A percentile compares a stretch with the other conserved stretches of the same genome.
These are phyloP conservation scores for Citeromyces nyonsensis DNA, from an alignment of 805 yeast species.

Conservation along the genomic window DNA sequence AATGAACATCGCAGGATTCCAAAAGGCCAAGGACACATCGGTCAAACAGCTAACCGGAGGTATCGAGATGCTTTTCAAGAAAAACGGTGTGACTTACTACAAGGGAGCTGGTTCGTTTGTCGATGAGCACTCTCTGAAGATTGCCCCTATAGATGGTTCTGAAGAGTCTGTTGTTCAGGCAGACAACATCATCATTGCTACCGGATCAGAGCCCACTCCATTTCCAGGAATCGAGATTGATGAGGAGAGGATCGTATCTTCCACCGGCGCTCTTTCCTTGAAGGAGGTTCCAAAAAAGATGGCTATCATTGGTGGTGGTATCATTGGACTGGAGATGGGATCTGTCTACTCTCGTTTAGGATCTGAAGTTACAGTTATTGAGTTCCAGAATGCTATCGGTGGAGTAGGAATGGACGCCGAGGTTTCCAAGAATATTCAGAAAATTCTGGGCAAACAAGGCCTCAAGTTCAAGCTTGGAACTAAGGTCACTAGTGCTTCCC, in stretches of 20 bases:
- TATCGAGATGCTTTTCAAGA: constrained; percentile 87
- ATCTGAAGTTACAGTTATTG: constrained; percentile 86
- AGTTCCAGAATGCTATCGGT: constrained; percentile 83
- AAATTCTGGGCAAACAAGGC: constrained; percentile 88
- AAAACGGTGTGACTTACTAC: constrained; percentile 86
- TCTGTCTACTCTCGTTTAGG: constrained; percentile 95
- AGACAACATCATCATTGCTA: constrained; percentile 85
- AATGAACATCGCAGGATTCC: constrained; percentile 65
- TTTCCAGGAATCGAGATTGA: constrained; percentile 97
- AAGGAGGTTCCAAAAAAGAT: constrained; percentile 85
- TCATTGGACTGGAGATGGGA: constrained; percentile 98
- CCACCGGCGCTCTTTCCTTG: constrained; percentile 81
- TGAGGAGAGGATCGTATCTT: constrained; percentile 91
- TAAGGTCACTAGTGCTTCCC: constrained; percentile 75
- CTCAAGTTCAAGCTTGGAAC: constrained; percentile 84
- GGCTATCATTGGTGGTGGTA: constrained; percentile 97
- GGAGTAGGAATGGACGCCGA: constrained; percentile 93
- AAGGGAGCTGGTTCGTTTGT: constrained; percentile 87
- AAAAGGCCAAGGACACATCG: constrained; percentile 83
- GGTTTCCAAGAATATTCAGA: constrained; percentile 81
- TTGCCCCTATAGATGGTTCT: constrained; percentile 76
- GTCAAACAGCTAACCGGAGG: constrained; percentile 88
- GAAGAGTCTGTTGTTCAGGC: constrained; percentile 64
- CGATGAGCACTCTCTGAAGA: constrained; percentile 63
- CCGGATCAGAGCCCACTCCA: constrained; percentile 97